phyloP scores from a whole-genome alignment of 2,329 filamentous ascomycete species.

The Fusarium bactridioides region DNA sequence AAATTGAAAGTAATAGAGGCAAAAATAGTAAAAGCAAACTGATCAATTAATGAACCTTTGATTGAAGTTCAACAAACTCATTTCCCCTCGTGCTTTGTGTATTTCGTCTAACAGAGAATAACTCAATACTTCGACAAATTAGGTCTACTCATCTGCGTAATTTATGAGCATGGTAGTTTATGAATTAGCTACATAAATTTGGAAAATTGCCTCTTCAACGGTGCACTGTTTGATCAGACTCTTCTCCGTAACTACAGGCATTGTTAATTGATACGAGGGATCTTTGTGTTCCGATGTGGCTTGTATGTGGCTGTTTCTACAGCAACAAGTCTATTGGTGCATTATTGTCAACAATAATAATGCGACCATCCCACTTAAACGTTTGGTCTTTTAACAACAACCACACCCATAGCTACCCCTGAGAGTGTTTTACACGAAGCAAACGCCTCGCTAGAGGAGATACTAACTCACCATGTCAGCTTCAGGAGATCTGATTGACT shows the following conservation, averaged over 20 bases:
- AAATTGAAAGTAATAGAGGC: slow-evolving; percentile 42
- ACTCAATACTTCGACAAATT: not conserved
- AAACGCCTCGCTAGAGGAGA: slow-evolving; percentile 26
- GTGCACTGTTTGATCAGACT: not conserved
- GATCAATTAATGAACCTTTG: slow-evolving; percentile 33
- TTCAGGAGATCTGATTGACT: slow-evolving; percentile 69
- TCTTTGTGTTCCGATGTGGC: not conserved
- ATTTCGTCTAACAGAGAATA: not conserved
- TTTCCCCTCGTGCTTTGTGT: not conserved
- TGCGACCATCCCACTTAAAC: slow-evolving; percentile 7
- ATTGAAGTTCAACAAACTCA: slow-evolving; percentile 24
- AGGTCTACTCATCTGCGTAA: not conserved
- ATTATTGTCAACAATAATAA: slow-evolving; percentile 25
- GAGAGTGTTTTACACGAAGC: slow-evolving; percentile 17
- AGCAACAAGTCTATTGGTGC: slow-evolving; percentile 26
- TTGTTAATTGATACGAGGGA: not conserved
- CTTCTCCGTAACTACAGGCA: not conserved
- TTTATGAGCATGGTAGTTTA: no score
- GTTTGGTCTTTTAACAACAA: slow-evolving; percentile 17
- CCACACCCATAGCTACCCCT: slow-evolving; percentile 9
- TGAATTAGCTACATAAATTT: not conserved
- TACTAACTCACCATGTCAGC: slow-evolving; percentile 54
- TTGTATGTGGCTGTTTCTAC: slow-evolving; percentile 36
- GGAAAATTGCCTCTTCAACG: no score
- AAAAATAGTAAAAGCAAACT: slow-evolving; percentile 41